phyloP scores from a whole-genome alignment of 495 filamentous ascomycete genomes.

The Penicillium cinerascens region DNA sequence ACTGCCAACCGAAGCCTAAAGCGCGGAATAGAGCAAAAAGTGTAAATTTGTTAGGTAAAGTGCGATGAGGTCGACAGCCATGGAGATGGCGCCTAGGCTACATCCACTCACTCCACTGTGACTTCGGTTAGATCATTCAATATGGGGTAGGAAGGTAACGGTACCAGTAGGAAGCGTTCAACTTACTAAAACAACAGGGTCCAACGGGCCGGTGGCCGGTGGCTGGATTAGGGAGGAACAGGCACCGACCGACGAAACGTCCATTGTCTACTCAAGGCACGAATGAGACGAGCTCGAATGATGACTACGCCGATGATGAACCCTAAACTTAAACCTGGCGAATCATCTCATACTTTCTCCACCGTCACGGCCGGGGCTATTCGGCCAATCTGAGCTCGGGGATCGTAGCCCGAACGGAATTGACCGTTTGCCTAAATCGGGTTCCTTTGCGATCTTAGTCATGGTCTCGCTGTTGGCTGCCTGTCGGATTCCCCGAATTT shows the following conservation, averaged over 20 bases:
- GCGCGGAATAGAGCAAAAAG: neutral
- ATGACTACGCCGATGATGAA: slow-evolving; percentile 6
- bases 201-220: slow-evolving; percentile 15
- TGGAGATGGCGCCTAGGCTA: neutral
- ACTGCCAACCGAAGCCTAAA: neutral
- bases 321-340: slow-evolving; percentile 21
- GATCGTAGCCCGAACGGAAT: slow-evolving; percentile 7
- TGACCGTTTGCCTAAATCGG: slow-evolving; percentile 18
- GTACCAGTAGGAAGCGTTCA: neutral
- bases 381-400: neutral
- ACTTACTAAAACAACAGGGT: neutral
- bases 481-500: neutral
- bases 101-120: neutral
- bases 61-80: neutral
- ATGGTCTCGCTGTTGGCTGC: slow-evolving; percentile 2
- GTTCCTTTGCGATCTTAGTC: neutral
- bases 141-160: neutral
- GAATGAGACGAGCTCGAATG: neutral
- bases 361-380: neutral
- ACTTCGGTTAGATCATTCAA: neutral
- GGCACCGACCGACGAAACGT: slow-evolving; percentile 13
- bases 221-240: slow-evolving; percentile 27
- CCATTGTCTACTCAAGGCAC: slow-evolving; percentile 1
- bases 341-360: slow-evolving; percentile 3
- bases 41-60: neutral